Evolutionary conservation across 2,329 filamentous ascomycete genomes (phyloP), one percentile per base, ranked within the genome.

Genomic region (Apiospora aurea): DNA sequence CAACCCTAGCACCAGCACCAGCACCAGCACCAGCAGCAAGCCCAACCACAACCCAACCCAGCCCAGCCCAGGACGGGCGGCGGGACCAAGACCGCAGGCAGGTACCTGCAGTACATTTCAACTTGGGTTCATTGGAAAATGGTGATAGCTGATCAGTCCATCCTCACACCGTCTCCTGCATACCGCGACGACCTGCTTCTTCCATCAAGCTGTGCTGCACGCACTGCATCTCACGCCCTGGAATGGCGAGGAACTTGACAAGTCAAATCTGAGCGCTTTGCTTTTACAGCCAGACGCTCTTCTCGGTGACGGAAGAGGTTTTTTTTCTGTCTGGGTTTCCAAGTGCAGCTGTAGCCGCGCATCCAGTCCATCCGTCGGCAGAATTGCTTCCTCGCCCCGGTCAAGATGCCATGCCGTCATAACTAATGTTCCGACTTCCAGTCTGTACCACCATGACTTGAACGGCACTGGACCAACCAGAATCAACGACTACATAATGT

Each of bases 1-100:
- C 38, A 16, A 67, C 64, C 38, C 38, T 46, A 44, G 64, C 44
- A 67, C 18, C 53, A 26, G 53, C 34, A 61, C 34, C 53, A 26
- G 53, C 34, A 61, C 34, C 53, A 67, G 64, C 44, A 67, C 38
- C 64, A 67, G 38, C 38, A 67, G 18, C 64, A 34, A 57, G 14
- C 51, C 26, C 26, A 57, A 29, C 51, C 51, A 16, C 26, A 57
- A 29, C 51, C 51, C 51, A 57, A 57, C 51, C 26, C 26, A 29
- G 26, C 51, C 51, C 51, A 57, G 29, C 24, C 14, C 64, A 67
- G 64, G 24, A 67, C 38, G 43, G 64, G 64, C 21, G 44, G 26
- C 44, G 64, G 64, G 24, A 67, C 38, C 64, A 26, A 43, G 64
- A 46, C 18, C 43, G 4, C 11, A 8, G 29, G 57, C 34, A 67